Base-by-base conservation (phyloP, 2,329 filamentous ascomycete genomes). In the Fusarium chaquense region DNA sequence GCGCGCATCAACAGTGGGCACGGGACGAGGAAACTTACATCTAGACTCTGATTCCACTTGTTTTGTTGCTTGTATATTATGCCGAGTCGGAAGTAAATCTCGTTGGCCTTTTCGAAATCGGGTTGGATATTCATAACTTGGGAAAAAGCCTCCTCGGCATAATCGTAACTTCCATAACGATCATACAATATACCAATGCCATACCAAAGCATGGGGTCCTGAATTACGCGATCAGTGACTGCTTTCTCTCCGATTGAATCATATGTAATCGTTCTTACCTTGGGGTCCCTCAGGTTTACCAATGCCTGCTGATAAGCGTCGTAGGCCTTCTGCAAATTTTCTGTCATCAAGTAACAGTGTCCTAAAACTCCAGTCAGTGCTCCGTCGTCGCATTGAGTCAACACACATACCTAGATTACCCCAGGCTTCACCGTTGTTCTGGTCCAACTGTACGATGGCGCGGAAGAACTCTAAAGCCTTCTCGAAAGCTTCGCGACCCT, bases 11-110 rank as follows among this genome's bases (percentile, higher is more conserved):
- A 38, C 11, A 36, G 15, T 33, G 18, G 20, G n/a, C 18, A 38
- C 5, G 13, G 28, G 20, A 26, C n/a, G 33, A 33, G 15, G 41
- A 54, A 46, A 79, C 84, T 75, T 84, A 97, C 94, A 82, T 98
- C 96, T 46, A 98, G 85, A 84, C 94, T 98, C 77, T 97, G 91
- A 54, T 86, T 85, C 78, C 94, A 99, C 79, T 98, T 98, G 67
- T 94, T 91, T 78, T 98, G 96, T 76, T 98, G 95, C 80, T 99
- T 99, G 84, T 98, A 98, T 71, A 99, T 98, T 83, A 99, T 99
- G n/a, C 96, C 96, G 11, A 99, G 87, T 30, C 96, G 90, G 82
- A 99, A 99, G 80, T 98, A 99, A 56, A 99, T 98, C 79, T 99
- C 96, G 76, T 98, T 98, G 60, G 95, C 94, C 86, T 99, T 99